Conservation (phyloP, 306 rosid genomes). For the Acmispon strigosus region DNA sequence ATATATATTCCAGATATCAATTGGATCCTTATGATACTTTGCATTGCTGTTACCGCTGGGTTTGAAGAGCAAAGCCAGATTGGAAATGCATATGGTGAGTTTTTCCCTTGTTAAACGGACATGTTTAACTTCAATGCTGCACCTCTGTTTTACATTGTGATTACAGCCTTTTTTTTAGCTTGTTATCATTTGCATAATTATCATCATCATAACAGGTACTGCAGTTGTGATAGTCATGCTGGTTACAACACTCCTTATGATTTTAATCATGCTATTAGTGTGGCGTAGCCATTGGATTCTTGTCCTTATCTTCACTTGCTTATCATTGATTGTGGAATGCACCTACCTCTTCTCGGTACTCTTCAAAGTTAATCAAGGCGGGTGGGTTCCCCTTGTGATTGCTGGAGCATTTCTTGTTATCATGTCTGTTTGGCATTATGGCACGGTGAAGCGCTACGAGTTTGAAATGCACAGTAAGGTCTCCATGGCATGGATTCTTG, state of each 20-base stretch:
- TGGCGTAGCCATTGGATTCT: constrained; percentile 95
- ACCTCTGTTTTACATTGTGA: neutral
- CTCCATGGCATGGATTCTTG: constrained; percentile 97
- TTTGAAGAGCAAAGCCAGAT: constrained; percentile 85
- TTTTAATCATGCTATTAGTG: constrained; percentile 77
- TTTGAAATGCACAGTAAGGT: constrained; percentile 89
- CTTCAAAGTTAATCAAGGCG: constrained; percentile 84
- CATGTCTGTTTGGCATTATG: constrained; percentile 94
- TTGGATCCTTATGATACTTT: constrained; percentile 93
- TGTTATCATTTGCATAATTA: constrained; percentile 11
- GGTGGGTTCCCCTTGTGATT: constrained; percentile 93
- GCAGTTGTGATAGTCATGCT: constrained; percentile 87
- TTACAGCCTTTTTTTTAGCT: neutral
- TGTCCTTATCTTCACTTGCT: constrained; percentile 55
- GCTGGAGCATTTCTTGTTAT: constrained; percentile 68
- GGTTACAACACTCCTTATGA: constrained; percentile 84
- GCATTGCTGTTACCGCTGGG: constrained; percentile 89
- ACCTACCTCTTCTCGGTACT: constrained; percentile 83
- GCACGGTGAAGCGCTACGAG: constrained; percentile 73
- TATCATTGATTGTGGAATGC: constrained; percentile 73
- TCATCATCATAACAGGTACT: constrained; percentile 59
- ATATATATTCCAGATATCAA: constrained; percentile 88
- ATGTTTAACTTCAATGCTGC: neutral
- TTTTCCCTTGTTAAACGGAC: neutral
- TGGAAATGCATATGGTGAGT: constrained; percentile 91